Base-by-base conservation (phyloP, 345 rosid species). In the Eucalyptus dawsonii region DNA sequence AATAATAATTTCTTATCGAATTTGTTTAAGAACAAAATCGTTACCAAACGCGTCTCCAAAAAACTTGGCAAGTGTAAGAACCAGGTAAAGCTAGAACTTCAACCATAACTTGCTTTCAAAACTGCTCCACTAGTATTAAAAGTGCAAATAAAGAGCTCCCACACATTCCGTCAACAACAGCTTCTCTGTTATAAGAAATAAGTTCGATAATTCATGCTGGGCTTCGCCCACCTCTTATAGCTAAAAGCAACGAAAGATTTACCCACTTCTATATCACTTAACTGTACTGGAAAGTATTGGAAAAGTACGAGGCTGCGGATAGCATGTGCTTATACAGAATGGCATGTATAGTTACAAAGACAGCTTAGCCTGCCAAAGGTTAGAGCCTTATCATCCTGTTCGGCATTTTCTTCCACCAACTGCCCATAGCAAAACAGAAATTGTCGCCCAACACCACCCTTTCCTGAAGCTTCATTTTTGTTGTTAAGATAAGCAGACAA, bases 1-100 rank as follows among this genome's bases (percentile, higher is more conserved):
- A 50, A 15, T 0, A 50, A 50, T 50, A 0, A 50, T 15, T 50
- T 50, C 3, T 15, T 0, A 50, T 50, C 7, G 1, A 50, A 49
- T 49, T 6, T 50, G 1, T 0, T 0, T 0, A 3, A 49, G 7
- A 50, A 50, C 1, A 6, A 2, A 6, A 50, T 50, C 0, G 1
- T 50, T 14, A 50, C 3, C 53, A 50, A 50, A 50, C 1, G 3
- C 7, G 1, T 1, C 8, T 6, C 13, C 13, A 13, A 0, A 37
- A 16, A 34, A 37, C 9, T 44, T 44, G 2, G 25, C 14, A 1
- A 76, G 83, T 21, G 29, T 40, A 76, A 40, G 47, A 76, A 76
- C 7, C 27, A 10, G 29, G 15, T 40, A 19, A 76, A 11, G 83
- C 47, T 11, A 12, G 12, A 76, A 40, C 47, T 37, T 40, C 29